These are phyloP conservation scores for Ustilago crameri DNA, from an alignment of 1,284 basidiomycete species.

Conservation along the genomic window DNA sequence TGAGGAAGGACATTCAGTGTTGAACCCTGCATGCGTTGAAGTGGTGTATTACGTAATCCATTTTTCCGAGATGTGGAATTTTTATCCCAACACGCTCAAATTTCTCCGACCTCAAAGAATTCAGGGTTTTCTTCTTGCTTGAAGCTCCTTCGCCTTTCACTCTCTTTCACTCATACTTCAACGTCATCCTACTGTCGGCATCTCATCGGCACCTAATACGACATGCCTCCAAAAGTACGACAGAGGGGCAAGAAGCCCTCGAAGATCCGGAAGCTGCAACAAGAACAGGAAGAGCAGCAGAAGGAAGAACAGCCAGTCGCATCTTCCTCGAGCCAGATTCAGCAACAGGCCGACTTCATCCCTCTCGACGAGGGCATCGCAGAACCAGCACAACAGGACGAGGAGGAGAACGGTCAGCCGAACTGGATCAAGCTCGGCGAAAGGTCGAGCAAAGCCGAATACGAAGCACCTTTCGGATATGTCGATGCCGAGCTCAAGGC, in stretches of 20 bases:
- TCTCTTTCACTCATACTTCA: not conserved
- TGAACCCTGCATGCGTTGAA: not conserved
- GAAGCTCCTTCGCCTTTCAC: not conserved
- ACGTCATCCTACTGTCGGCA: not conserved
- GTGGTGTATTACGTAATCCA: slow-evolving; percentile 41
- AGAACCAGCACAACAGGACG: not conserved
- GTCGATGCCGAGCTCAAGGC: slow-evolving; percentile 62
- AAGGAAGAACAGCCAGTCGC: slow-evolving; percentile 18
- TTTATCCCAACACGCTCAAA: slow-evolving; percentile 16
- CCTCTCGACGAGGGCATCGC: slow-evolving; percentile 16
- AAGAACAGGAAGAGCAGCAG: slow-evolving; percentile 18
- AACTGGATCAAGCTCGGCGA: slow-evolving; percentile 44
- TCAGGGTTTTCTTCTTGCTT: slow-evolving; percentile 17
- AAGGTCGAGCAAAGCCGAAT: slow-evolving; percentile 32
- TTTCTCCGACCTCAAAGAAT: slow-evolving; percentile 3
- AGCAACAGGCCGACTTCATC: slow-evolving; percentile 31
- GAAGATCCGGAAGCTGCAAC: slow-evolving; percentile 35
- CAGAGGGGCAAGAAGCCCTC: slow-evolving; percentile 53
- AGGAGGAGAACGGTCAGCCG: slow-evolving; percentile 16
- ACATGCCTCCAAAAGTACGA: slow-evolving; percentile 41
- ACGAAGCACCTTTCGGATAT: slow-evolving; percentile 60
- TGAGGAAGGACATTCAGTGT: too few relatives aligned
- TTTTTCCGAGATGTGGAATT: slow-evolving; percentile 18
- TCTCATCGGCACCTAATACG: not conserved
- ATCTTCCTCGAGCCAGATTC: slow-evolving; percentile 20